phyloP scores from a whole-genome alignment of 225 moss, liverwort and hornwort genomes.

The Anthoceros angustus region DNA sequence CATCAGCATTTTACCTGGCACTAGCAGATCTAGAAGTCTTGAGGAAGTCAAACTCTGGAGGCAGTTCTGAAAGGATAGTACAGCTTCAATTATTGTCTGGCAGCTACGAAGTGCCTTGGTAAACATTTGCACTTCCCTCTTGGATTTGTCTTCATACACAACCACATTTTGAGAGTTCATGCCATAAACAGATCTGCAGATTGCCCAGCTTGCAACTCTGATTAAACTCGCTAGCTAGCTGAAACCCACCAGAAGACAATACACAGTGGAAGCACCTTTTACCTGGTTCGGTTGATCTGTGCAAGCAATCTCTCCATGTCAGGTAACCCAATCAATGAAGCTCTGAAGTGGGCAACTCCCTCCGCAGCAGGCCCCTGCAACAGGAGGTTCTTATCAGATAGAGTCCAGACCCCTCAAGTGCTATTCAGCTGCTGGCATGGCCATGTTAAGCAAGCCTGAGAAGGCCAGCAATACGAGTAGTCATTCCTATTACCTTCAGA shows the following conservation, averaged over 20 bases:
- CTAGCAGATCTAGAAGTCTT: conserved; percentile 45
- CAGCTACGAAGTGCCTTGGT: conserved; percentile 67
- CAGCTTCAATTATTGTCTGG: conserved; percentile 54
- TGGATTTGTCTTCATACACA: conserved; percentile 88
- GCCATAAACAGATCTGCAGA: conserved; percentile 58
- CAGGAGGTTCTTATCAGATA: neutral
- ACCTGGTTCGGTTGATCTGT: conserved; percentile 75
- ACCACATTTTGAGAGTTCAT: conserved; percentile 85
- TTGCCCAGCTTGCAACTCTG: conserved; percentile 3
- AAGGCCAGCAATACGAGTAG: neutral
- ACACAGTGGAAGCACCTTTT: neutral
- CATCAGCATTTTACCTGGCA: conserved; percentile 34
- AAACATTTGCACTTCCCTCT: conserved; percentile 74
- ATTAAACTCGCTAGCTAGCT: neutral
- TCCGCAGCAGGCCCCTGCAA: conserved; percentile 57
- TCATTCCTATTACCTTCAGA: conserved; percentile 38
- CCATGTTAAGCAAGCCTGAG: neutral
- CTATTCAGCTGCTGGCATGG: neutral
- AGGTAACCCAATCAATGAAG: conserved; percentile 40
- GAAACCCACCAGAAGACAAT: neutral
- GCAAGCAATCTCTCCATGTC: conserved; percentile 82
- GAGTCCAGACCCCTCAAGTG: neutral
- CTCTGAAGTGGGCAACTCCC: conserved; percentile 51
- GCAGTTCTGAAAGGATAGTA: conserved; percentile 38
- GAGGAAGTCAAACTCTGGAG: conserved; percentile 34